Conservation (phyloP, 1,284 basidiomycete genomes). For the Tilletia walkeri region DNA sequence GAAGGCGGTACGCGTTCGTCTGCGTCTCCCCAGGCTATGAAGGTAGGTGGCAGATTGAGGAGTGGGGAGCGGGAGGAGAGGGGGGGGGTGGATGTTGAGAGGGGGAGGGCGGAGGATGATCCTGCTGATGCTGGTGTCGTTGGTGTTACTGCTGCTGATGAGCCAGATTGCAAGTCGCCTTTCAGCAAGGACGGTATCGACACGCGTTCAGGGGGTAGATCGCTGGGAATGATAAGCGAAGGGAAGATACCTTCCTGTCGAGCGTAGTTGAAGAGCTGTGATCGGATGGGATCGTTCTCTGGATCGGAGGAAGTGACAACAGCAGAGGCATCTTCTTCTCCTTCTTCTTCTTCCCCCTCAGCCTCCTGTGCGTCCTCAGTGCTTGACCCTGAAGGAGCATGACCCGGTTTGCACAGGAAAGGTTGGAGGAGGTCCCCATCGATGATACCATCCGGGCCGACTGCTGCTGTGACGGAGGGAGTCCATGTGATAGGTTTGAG, state of each 20-base stretch:
- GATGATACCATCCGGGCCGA: neutral
- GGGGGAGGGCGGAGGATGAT: constrained; percentile 6
- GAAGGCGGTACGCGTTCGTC: constrained; percentile 35
- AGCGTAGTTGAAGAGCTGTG: constrained; percentile 38
- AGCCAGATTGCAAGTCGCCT: neutral
- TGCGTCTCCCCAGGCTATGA: constrained; percentile 36
- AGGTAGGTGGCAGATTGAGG: constrained; percentile 1
- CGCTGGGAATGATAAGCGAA: constrained; percentile 26
- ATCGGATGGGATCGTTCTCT: constrained; percentile 28
- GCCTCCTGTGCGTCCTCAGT: too few species aligned
- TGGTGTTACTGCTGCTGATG: too few species aligned
- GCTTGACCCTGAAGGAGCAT: too few species aligned
- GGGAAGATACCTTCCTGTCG: constrained; percentile 38
- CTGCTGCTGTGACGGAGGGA: constrained; percentile 21
- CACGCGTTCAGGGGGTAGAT: constrained; percentile 22
- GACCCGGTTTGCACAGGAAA: neutral
- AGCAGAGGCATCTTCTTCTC: neutral
- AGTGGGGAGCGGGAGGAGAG: neutral
- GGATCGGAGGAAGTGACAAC: constrained; percentile 17
- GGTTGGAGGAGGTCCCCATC: neutral
- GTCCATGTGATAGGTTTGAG: constrained; percentile 37
- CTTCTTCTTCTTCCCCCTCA: neutral
- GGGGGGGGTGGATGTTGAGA: too few species aligned
- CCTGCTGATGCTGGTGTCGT: neutral
- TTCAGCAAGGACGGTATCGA: constrained; percentile 30